These are phyloP conservation scores for Diospyros kaki DNA, from an alignment of 148 eudicot species.

Conservation along the genomic window DNA sequence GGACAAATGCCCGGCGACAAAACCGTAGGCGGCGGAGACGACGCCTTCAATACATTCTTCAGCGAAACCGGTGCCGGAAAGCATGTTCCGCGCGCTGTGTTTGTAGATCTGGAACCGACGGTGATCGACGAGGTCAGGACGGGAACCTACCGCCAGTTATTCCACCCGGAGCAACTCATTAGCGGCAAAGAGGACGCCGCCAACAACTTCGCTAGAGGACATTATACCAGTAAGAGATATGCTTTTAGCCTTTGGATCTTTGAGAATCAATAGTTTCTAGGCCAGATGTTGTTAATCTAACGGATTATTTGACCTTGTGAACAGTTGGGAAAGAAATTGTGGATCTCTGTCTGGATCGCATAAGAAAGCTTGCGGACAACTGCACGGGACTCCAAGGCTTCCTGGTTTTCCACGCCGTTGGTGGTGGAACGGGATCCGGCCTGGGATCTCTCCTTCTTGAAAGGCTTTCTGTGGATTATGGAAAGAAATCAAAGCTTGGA, in stretches of 20 bases:
- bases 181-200: conserved; percentile 43
- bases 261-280: too few species aligned
- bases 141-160: conserved; percentile 17
- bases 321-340: conserved; percentile 47
- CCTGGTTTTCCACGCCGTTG: conserved; percentile 48
- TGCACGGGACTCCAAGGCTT: conserved; percentile 51
- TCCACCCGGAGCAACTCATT: conserved; percentile 11
- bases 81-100: conserved; percentile 49
- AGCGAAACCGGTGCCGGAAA: conserved; percentile 22
- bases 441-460: conserved; percentile 46
- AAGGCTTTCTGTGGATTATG: conserved; percentile 25
- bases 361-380: conserved; percentile 46
- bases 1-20: conserved; percentile 46
- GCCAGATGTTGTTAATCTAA: too few species aligned
- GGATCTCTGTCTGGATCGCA: conserved; percentile 4
- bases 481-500: conserved; percentile 34
- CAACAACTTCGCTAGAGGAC: conserved; percentile 17
- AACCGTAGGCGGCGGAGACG: conserved; percentile 42
- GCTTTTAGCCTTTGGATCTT: too few species aligned
- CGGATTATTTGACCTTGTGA: not conserved
- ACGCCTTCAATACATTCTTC: too few species aligned
- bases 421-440: conserved; percentile 51
- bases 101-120: conserved; percentile 40
- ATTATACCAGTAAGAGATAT: conserved; percentile 11
- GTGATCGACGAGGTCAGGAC: conserved; percentile 39